Percentiles rank a stretch among this genome's conserved stretches.
Conservation (phyloP, 2,329 filamentous ascomycete species). For the Alternaria metachromatica region DNA sequence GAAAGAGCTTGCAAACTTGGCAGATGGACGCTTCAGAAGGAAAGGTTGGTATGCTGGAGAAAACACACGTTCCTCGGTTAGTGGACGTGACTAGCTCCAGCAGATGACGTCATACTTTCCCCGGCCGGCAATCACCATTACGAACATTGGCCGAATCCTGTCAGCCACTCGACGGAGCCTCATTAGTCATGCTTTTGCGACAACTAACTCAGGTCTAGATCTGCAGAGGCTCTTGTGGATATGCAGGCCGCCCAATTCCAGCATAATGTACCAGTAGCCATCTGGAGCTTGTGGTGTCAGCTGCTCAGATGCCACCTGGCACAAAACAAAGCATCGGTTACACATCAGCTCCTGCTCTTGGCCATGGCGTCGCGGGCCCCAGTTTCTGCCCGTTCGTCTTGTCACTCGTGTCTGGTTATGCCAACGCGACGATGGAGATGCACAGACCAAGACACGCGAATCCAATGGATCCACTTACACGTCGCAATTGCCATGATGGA, state of each 20-base stretch:
- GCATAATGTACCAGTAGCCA: background rate
- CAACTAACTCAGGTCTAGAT: background rate
- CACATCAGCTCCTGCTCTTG: no score
- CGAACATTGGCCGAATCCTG: constrained; percentile 8
- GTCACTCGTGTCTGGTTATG: background rate
- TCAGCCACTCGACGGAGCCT: background rate
- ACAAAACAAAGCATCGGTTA: background rate
- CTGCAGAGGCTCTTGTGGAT: background rate
- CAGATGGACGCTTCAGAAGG: constrained; percentile 2
- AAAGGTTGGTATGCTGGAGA: constrained; percentile 7
- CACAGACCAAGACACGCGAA: background rate
- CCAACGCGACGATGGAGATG: background rate
- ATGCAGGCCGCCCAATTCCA: background rate
- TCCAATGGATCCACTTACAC: background rate
- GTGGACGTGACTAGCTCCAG: constrained; percentile 8
- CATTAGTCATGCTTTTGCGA: constrained; percentile 12
- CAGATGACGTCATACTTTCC: constrained; percentile 12
- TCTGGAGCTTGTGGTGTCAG: background rate
- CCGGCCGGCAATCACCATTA: constrained; percentile 14
- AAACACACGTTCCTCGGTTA: constrained; percentile 18
- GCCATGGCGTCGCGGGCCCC: background rate
- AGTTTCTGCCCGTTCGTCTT: background rate
- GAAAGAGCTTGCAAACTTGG: constrained; percentile 1
- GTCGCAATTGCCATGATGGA: background rate
- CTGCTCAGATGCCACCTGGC: background rate